These are phyloP conservation scores for Arachis monticola DNA, from an alignment of 331 rosid genomes.

Conservation along the genomic window DNA sequence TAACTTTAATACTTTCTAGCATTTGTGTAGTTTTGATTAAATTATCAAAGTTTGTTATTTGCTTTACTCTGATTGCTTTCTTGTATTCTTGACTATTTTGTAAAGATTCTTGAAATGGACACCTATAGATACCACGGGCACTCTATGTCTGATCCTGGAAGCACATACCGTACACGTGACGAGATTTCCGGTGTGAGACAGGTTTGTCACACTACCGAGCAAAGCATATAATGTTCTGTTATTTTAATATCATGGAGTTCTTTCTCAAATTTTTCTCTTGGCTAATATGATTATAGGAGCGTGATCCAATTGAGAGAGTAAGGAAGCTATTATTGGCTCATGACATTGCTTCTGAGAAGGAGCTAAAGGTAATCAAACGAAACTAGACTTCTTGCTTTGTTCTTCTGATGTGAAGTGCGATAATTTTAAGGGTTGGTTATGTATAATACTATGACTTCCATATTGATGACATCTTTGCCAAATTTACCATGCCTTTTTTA, in stretches of 20 bases:
- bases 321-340: slow-evolving; percentile 78
- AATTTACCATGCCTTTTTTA: not conserved
- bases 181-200: slow-evolving; percentile 97
- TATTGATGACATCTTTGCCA: slow-evolving; percentile 10
- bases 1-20: slow-evolving; percentile 11
- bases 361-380: slow-evolving; percentile 69
- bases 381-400: slow-evolving; percentile 30
- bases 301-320: slow-evolving; percentile 93
- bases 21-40: slow-evolving; percentile 15
- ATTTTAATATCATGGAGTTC: slow-evolving; percentile 9
- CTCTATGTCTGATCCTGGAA: slow-evolving; percentile 99
- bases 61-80: slow-evolving; percentile 23
- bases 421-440: slow-evolving; percentile 17
- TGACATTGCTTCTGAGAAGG: slow-evolving; percentile 84
- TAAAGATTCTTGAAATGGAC: slow-evolving; percentile 97
- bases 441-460: not conserved
- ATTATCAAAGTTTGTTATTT: slow-evolving; percentile 25
- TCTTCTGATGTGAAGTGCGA: slow-evolving; percentile 9
- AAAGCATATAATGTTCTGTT: not conserved
- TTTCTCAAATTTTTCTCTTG: slow-evolving; percentile 19
- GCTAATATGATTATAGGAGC: slow-evolving; percentile 67
- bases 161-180: slow-evolving; percentile 98
- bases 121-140: slow-evolving; percentile 98
- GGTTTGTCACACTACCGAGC: slow-evolving; percentile 48
- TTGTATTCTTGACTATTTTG: slow-evolving; percentile 38